Evolutionary conservation across 108 stramenopile species (phyloP).

Genomic region (Cylindrotheca closterium): DNA sequence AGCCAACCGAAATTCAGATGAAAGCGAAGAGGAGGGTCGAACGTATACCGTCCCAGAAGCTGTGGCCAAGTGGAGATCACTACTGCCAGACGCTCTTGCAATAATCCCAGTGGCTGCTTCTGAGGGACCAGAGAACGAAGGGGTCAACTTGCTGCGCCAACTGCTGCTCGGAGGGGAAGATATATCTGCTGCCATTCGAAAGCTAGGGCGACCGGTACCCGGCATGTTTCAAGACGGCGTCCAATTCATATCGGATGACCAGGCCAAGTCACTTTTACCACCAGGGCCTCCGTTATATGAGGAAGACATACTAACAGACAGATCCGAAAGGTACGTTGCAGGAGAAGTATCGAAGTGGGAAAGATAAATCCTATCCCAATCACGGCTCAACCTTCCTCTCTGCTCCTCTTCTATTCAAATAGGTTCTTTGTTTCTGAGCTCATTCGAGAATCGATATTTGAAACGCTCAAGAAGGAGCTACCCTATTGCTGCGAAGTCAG

Average conservation of each 20-base stretch:
- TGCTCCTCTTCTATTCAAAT: neutral
- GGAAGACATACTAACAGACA: conserved; percentile 74
- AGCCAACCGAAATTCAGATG: conserved; percentile 22
- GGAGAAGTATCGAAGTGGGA: neutral
- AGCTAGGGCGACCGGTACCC: conserved; percentile 72
- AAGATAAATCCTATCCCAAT: neutral
- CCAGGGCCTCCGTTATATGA: conserved; percentile 73
- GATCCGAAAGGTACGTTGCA: conserved; percentile 53
- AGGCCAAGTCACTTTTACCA: conserved; percentile 53
- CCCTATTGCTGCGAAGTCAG: conserved; percentile 95
- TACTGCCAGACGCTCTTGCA: conserved; percentile 74
- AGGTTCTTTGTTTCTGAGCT: conserved; percentile 85
- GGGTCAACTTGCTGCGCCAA: conserved; percentile 56
- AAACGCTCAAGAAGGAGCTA: conserved; percentile 80
- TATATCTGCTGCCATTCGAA: conserved; percentile 64
- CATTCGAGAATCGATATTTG: conserved; percentile 82
- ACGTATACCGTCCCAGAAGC: conserved; percentile 61
- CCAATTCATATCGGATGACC: conserved; percentile 49
- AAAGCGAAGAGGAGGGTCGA: conserved; percentile 19
- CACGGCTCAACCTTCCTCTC: conserved; percentile 5
- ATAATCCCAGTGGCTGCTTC: conserved; percentile 73
- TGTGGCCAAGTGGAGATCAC: conserved; percentile 64
- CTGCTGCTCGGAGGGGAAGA: conserved; percentile 63
- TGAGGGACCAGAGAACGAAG: conserved; percentile 49
- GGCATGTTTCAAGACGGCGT: conserved; percentile 67